phyloP scores from a whole-genome alignment of 192 early-diverging fungal species.

The Spinellus fusiger region DNA sequence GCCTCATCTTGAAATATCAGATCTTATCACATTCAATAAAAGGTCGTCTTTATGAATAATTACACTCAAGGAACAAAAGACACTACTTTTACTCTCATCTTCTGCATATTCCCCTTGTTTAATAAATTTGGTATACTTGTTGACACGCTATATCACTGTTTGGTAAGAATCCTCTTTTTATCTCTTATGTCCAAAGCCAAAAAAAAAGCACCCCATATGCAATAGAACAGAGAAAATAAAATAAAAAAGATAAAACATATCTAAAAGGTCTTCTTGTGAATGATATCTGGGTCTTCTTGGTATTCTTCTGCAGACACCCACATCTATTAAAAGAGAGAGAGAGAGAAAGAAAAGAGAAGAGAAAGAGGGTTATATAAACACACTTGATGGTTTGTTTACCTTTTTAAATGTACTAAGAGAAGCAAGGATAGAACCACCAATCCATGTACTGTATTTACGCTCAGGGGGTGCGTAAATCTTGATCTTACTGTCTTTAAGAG shows the following conservation, averaged over 20 bases:
- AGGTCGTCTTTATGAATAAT: no score
- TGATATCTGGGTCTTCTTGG: conserved; percentile 93
- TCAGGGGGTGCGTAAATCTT: conserved; percentile 97
- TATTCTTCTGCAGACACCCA: conserved; percentile 98
- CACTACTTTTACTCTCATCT: no score
- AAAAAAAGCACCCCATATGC: no score
- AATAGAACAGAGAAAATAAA: neutral
- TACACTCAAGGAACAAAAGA: no score
- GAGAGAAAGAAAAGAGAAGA: neutral
- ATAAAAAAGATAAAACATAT: neutral
- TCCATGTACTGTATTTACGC: conserved; percentile 98
- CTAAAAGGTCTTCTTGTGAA: conserved; percentile 75
- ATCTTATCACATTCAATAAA: no score
- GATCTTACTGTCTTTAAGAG: conserved; percentile 93
- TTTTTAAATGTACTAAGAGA: conserved; percentile 98
- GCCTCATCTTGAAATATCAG: no score
- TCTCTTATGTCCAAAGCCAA: no score
- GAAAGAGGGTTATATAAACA: neutral
- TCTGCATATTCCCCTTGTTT: no score
- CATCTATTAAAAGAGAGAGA: conserved; percentile 52
- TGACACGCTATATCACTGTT: no score
- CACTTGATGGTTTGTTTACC: conserved; percentile 14
- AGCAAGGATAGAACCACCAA: conserved; percentile 93
- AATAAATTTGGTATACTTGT: no score
- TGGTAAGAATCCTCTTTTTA: no score